Conservation (phyloP, 164 flowering plant species). For the Brasenia schreberi region DNA sequence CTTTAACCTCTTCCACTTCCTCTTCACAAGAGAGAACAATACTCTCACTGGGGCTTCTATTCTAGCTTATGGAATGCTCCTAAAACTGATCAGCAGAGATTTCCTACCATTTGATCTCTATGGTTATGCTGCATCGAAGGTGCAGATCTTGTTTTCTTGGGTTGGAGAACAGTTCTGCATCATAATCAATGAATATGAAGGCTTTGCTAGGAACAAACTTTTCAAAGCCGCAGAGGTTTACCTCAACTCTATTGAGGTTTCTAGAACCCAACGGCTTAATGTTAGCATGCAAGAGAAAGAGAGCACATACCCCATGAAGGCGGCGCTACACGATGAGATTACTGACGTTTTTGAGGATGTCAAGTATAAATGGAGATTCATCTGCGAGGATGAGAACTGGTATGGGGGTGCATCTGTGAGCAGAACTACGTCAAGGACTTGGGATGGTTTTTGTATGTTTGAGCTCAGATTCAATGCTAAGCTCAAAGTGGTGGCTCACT, state of each 20-base stretch:
- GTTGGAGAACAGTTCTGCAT: conserved; percentile 27
- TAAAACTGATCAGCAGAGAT: conserved; percentile 26
- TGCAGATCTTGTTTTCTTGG: conserved; percentile 13
- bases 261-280: not conserved
- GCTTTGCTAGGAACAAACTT: conserved; percentile 9
- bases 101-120: conserved; percentile 27
- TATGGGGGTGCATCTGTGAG: not conserved
- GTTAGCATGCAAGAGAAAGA: conserved; percentile 5
- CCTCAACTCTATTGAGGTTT: conserved; percentile 9
- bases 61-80: conserved; percentile 30
- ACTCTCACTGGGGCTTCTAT: conserved; percentile 16
- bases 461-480: conserved; percentile 1
- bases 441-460: not conserved
- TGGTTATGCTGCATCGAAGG: conserved; percentile 12
- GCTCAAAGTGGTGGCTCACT: not conserved
- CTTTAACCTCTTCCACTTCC: too few relatives aligned
- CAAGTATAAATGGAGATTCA: conserved; percentile 7
- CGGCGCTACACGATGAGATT: conserved; percentile 10
- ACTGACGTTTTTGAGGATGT: conserved; percentile 8
- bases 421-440: not conserved
- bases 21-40: too few relatives aligned
- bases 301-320: conserved; percentile 1
- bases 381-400: not conserved
- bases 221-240: conserved; percentile 14
- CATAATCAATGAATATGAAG: conserved; percentile 15